Evolutionary conservation across 2,329 filamentous ascomycete species (phyloP), one percentile per base, ranked within the genome.

Genomic region (Xylariales sp.): DNA sequence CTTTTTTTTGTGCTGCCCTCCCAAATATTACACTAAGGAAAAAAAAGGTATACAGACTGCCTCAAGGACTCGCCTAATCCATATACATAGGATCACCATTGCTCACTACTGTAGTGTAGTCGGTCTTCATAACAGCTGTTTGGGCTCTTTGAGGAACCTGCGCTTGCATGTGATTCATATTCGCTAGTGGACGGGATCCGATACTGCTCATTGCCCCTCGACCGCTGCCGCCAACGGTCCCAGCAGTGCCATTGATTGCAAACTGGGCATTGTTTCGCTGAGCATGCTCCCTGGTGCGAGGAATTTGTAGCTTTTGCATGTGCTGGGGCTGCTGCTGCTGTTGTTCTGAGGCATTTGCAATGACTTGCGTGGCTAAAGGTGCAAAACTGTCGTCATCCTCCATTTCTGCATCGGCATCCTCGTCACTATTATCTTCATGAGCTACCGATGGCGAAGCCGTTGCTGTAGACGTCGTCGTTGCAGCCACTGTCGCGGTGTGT

Each of bases 341-440:
- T 41, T 69, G 67, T 6, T 59, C 47, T 4, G 62, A 54, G 18
- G 50, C 35, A 5, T 65, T 64, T 4, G 64, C 54, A 35, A 61
- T 63, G 52, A 76, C 70, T n/a, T n/a, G n/a, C n/a, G n/a, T n/a
- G n/a, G n/a, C n/a, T n/a, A n/a, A n/a, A 37, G 75, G 69, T 6
- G 70, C 65, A 42, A 74, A 77, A 37, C 64, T 68, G 31, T 76
- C 74, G 36, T 75, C 74, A 25, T 79, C 76, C 31, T 80, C 76
- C 76, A 80, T 80, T 39, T 67, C 62, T 4, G 55, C 60, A 30
- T 64, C 65, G 4, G 61, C 65, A 30, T 64, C 65, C 38, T 63
- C 55, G 27, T 67, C 65, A 39, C 69, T 74, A 23, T 63, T 68
- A n/a, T 70, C 69, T 16, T 70, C 68, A 10, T 66, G 56, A 5